These are phyloP conservation scores for Neofusicoccum sp. DNA, from an alignment of 2,329 filamentous ascomycete genomes.

Conservation along the genomic window DNA sequence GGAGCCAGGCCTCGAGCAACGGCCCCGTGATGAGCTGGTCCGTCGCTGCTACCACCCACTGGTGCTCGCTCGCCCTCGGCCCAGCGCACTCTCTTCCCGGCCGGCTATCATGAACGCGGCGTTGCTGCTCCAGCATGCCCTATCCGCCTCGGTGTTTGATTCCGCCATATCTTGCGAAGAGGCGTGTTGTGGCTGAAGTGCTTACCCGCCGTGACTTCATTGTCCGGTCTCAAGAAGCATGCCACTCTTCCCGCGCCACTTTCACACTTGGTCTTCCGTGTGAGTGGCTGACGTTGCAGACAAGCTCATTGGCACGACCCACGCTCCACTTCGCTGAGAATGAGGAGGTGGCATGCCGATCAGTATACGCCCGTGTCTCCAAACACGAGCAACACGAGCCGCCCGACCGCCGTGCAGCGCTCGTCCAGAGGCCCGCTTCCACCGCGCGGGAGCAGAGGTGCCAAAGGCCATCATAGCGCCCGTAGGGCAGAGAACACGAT, in stretches of 20 bases:
- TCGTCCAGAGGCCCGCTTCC: neutral
- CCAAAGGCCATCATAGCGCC: neutral
- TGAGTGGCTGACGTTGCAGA: neutral
- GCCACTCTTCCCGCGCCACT: neutral
- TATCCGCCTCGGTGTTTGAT: neutral
- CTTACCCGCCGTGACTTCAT: no score
- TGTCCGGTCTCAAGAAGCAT: neutral
- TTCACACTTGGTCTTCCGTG: neutral
- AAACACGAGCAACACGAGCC: constrained; percentile 14
- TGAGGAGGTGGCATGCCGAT: neutral
- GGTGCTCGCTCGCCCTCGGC: neutral
- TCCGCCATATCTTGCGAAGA: neutral
- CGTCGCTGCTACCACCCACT: neutral
- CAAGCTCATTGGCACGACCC: neutral
- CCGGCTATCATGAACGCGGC: neutral
- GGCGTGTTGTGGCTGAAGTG: no score
- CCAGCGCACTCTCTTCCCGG: neutral
- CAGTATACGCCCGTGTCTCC: constrained; percentile 4
- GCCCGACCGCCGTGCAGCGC: neutral
- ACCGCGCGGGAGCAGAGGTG: neutral
- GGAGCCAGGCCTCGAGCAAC: neutral
- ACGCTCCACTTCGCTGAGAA: neutral
- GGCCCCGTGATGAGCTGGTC: neutral
- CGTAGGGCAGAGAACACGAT: constrained; percentile 14
- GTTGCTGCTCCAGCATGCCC: neutral